Base-by-base conservation (phyloP, 2,329 filamentous ascomycete genomes). In the Raffaelea ambrosiae region DNA sequence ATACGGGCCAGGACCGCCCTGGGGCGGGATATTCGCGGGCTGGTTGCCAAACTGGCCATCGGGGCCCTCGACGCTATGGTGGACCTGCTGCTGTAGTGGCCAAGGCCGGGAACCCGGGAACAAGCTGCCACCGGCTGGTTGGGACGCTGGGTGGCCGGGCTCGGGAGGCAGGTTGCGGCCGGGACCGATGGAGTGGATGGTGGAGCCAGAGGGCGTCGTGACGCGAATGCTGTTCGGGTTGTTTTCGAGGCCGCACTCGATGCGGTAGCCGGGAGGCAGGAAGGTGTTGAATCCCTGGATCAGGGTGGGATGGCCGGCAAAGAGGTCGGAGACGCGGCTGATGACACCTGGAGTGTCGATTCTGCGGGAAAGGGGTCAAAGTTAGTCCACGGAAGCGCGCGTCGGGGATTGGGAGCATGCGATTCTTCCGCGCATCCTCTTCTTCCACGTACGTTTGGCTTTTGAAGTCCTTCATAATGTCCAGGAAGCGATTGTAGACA, bases 401-500 rank as follows among this genome's bases (percentile, higher is more conserved):
- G n/a, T n/a, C n/a, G n/a, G n/a, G n/a, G n/a, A n/a, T n/a, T 16
- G 8, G 4, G 38, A 20, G 39, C 16, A 8, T 14, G 7, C 8
- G 16, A 21, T n/a, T n/a, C n/a, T n/a, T n/a, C n/a, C n/a, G n/a
- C n/a, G n/a, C n/a, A n/a, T n/a, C n/a, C n/a, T n/a, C n/a, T n/a
- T n/a, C n/a, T n/a, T n/a, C n/a, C 22, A 76, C 85, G 69, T 72
- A 90, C 79, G 90, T 89, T 68, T 95, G 91, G 59, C 89, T 95
- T 68, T 98, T 98, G 65, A 98, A 98, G 58, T 98, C 93, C 62
- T 98, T 98, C 93, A 98, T 98, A 43, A 98, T 98, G 58, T 98
- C 93, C 41, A 98, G 70, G 58, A 98, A 97, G 35, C 87, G 77
- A 60, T 97, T 97, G 61, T 98, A 98, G 1, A 98, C 93, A 64